phyloP scores from a whole-genome alignment of 179 eudicot species.

The Heliamphora pulchella region DNA sequence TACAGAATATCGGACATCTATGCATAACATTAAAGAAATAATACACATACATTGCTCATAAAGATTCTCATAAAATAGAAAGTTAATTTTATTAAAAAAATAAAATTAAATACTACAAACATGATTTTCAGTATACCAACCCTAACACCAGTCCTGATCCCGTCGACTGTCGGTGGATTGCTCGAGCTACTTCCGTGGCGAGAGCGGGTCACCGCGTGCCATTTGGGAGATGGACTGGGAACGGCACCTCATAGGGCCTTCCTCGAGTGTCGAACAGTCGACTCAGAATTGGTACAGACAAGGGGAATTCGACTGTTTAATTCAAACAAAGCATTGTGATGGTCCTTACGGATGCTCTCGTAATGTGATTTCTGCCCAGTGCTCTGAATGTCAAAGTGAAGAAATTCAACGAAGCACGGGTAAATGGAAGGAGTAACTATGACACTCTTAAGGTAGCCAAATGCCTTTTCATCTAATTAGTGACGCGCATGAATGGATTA shows the following conservation, averaged over 20 bases:
- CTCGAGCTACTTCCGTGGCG: too few species aligned
- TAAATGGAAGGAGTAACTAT: conserved; percentile 28
- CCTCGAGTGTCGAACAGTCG: background rate
- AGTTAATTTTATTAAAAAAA: too few species aligned
- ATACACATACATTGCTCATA: too few species aligned
- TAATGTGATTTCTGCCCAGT: conserved; percentile 84
- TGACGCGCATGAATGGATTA: conserved; percentile 35
- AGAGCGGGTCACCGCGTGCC: too few species aligned
- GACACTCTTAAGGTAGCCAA: conserved; percentile 75
- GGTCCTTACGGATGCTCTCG: conserved; percentile 68
- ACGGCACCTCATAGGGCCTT: background rate
- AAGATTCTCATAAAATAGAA: too few species aligned
- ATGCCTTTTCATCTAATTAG: conserved; percentile 56
- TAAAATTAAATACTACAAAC: too few species aligned
- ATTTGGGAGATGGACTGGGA: too few species aligned
- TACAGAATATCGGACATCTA: too few species aligned
- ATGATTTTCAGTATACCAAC: too few species aligned
- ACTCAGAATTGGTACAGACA: conserved; percentile 56
- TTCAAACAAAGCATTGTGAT: conserved; percentile 73
- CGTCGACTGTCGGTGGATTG: too few species aligned
- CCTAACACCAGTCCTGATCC: too few species aligned
- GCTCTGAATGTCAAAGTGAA: conserved; percentile 86
- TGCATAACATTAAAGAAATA: too few species aligned
- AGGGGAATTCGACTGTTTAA: conserved; percentile 68
- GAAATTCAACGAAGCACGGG: conserved; percentile 17